Conservation (phyloP, 495 filamentous ascomycete genomes). For the Neurospora sp. region DNA sequence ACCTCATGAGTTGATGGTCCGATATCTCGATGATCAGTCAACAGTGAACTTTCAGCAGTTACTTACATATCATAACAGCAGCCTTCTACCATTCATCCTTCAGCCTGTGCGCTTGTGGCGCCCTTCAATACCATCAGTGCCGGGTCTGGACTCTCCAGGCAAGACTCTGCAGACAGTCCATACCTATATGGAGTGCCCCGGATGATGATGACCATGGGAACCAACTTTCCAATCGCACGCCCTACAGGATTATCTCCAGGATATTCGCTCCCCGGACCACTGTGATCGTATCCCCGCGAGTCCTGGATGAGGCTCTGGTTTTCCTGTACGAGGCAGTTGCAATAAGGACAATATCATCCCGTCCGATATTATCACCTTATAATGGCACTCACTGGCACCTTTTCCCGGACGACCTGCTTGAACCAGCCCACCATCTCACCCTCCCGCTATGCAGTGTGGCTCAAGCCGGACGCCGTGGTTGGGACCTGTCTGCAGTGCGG, state of each 20-base stretch:
- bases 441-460: conserved; percentile 7
- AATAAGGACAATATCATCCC: background rate
- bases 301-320: background rate
- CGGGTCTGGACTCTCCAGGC: background rate
- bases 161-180: background rate
- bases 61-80: background rate
- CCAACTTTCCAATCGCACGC: background rate
- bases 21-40: background rate
- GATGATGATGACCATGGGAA: background rate
- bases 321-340: background rate
- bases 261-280: background rate
- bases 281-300: background rate
- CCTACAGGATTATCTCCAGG: background rate
- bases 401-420: background rate
- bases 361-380: background rate
- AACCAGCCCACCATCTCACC: conserved; percentile 2
- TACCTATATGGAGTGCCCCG: background rate
- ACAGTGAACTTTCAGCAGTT: background rate
- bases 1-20: background rate
- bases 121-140: background rate
- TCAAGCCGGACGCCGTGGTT: conserved; percentile 8
- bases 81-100: background rate
- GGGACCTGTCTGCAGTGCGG: background rate
- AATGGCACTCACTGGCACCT: background rate
- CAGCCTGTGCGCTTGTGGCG: background rate